Conservation (phyloP, 176 grass and related monocot species). For the Eleusine indica region DNA sequence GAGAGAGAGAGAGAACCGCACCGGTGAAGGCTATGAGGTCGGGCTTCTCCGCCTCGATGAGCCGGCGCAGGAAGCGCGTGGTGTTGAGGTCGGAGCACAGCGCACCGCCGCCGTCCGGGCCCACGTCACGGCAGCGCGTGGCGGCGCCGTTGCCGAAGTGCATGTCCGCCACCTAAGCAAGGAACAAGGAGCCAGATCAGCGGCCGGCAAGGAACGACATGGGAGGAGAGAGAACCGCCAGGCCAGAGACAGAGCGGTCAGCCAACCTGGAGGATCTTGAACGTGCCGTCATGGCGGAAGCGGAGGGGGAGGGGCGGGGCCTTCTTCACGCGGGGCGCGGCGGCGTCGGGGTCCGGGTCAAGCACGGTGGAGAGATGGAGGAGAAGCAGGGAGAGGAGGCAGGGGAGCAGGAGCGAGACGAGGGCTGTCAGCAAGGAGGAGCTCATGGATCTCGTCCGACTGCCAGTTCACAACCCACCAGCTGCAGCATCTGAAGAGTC, state of each 20-base stretch:
- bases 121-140: conserved; percentile 80
- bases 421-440: not conserved
- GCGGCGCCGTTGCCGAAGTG: conserved; percentile 87
- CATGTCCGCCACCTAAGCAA: conserved; percentile 84
- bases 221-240: not conserved
- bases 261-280: conserved; percentile 78
- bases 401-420: conserved; percentile 37
- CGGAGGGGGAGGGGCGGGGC: conserved; percentile 64
- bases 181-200: not conserved
- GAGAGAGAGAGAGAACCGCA: not conserved
- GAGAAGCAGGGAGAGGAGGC: conserved; percentile 43
- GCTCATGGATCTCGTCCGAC: not conserved
- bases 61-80: conserved; percentile 70
- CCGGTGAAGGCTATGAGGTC: conserved; percentile 93
- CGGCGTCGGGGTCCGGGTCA: conserved; percentile 35
- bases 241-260: not conserved
- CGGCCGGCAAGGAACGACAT: not conserved
- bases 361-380: conserved; percentile 44
- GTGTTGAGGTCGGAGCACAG: conserved; percentile 90
- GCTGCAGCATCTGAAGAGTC: not conserved
- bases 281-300: conserved; percentile 73
- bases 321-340: conserved; percentile 56
- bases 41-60: conserved; percentile 79
- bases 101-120: conserved; percentile 48
- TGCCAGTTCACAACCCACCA: not conserved